Base-by-base conservation (phyloP, 1,284 basidiomycete genomes). In the Tilletiopsis washingtonensis region DNA sequence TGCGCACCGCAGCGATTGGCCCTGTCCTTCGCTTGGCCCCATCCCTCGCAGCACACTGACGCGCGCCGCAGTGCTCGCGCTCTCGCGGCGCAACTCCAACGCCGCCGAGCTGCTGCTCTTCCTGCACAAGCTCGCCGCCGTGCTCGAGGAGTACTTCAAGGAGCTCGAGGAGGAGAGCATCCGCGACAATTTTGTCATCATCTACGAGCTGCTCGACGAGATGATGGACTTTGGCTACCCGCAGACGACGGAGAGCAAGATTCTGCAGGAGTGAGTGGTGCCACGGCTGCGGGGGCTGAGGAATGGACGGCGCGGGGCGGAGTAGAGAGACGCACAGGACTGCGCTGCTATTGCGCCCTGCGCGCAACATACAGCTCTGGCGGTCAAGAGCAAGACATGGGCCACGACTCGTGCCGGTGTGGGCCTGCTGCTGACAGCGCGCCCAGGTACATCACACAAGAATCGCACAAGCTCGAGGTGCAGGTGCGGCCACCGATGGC, bases 191-290 rank as follows among this genome's bases (percentile, higher is more conserved):
- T 94, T 96, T 75, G 91, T 96, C 69, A 83, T 90, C 38, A 89
- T 96, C 9, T 94, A 96, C 73, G 67, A 94, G 74, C 81, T 98
- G 45, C 81, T 99, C 77, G 94, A 98, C 72, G 93, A 98, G 79
- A 97, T 98, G 90, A 97, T 98, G 91, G 93, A 98, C 78, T 98
- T 96, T 77, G 94, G 94, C 12, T 97, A 89, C 74, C 93, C 93
- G 0, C 94, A 98, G 75, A 98, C 94, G 24, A 98, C 94, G 20
- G 94, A 98, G 78, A 91, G 86, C 79, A 98, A 99, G 80, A 98
- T 98, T 65, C 76, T 98, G 51, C 93, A 97, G 76, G 94, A 97
- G 84, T 89, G 60, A 62, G 84, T 93, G 5, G 78, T 91, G 2
- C 87, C n/a, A n/a, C n/a, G n/a, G n/a, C n/a, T n/a, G n/a, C n/a